Evolutionary conservation across 768 basidiomycete genomes (phyloP).

Genomic region (Lactarius akahatsu): DNA sequence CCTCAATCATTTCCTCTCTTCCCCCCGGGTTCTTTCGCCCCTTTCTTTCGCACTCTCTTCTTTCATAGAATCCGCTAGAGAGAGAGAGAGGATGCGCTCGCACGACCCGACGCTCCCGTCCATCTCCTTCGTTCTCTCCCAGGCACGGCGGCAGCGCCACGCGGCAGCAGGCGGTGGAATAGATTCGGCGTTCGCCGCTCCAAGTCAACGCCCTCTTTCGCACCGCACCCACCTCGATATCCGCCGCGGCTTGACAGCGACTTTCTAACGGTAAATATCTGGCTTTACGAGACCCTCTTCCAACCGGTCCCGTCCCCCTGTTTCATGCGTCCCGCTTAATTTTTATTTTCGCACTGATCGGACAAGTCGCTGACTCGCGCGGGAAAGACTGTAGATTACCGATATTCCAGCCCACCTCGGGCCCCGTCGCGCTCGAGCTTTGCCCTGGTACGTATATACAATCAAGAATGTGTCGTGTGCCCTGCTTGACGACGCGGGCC

Average conservation of each 20-base stretch:
- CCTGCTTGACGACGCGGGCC: no score
- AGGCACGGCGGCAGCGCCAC: background rate
- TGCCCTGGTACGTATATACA: constrained; percentile 23
- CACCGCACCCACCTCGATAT: constrained; percentile 26
- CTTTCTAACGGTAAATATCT: constrained; percentile 22
- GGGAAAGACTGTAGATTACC: constrained; percentile 29
- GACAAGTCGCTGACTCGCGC: background rate
- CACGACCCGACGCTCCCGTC: constrained; percentile 26
- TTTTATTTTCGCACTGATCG: constrained; percentile 4
- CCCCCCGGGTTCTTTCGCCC: no score
- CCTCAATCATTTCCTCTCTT: background rate
- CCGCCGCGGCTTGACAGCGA: constrained; percentile 29
- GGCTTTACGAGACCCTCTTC: background rate
- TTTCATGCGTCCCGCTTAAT: background rate
- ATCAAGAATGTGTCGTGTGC: background rate
- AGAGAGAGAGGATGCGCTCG: constrained; percentile 24
- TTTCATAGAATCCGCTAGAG: background rate
- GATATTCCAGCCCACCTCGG: constrained; percentile 18
- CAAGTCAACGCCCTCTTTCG: constrained; percentile 20
- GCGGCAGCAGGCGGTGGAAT: constrained; percentile 4
- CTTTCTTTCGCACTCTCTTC: no score
- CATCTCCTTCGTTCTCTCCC: constrained; percentile 28
- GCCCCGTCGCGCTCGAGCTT: constrained; percentile 28
- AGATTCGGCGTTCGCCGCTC: constrained; percentile 11
- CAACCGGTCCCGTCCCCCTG: background rate